These are phyloP conservation scores for Neofusicoccum laricinum DNA, from an alignment of 2,329 filamentous ascomycete genomes.

Conservation along the genomic window DNA sequence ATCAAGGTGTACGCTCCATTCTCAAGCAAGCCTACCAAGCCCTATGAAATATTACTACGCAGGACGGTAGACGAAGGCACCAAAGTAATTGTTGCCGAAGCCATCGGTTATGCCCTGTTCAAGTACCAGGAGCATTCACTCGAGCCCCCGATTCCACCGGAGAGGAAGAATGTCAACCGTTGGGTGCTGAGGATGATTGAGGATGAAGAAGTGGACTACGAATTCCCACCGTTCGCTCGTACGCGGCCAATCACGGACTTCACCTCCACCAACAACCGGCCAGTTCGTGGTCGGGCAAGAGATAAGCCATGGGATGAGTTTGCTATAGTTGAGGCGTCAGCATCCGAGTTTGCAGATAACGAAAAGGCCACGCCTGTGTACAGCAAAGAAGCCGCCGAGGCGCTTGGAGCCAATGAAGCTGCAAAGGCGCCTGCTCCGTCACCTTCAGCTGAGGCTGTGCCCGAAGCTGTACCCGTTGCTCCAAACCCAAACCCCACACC, in stretches of 20 bases:
- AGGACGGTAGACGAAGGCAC: constrained; percentile 68
- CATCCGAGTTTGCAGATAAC: constrained; percentile 67
- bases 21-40: constrained; percentile 61
- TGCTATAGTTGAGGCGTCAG: constrained; percentile 69
- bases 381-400: constrained; percentile 49
- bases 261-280: constrained; percentile 73
- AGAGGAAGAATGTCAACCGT: constrained; percentile 74
- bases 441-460: constrained; percentile 32
- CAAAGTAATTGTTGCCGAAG: constrained; percentile 70
- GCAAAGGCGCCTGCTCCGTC: constrained; percentile 22
- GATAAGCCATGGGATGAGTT: constrained; percentile 82
- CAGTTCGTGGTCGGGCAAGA: constrained; percentile 61
- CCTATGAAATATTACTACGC: constrained; percentile 69
- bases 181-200: constrained; percentile 83
- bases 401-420: constrained; percentile 1
- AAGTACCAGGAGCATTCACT: constrained; percentile 74
- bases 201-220: constrained; percentile 79
- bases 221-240: constrained; percentile 75
- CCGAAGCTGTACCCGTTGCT: constrained; percentile 20
- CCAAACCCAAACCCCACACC: constrained; percentile 20
- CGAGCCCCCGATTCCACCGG: constrained; percentile 61
- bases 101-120: constrained; percentile 78
- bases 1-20: constrained; percentile 76
- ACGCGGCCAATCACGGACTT: constrained; percentile 74
- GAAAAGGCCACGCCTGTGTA: constrained; percentile 66